These are phyloP conservation scores for Arthrobotrys entomopaga DNA, from an alignment of 2,329 filamentous ascomycete genomes.

Conservation along the genomic window DNA sequence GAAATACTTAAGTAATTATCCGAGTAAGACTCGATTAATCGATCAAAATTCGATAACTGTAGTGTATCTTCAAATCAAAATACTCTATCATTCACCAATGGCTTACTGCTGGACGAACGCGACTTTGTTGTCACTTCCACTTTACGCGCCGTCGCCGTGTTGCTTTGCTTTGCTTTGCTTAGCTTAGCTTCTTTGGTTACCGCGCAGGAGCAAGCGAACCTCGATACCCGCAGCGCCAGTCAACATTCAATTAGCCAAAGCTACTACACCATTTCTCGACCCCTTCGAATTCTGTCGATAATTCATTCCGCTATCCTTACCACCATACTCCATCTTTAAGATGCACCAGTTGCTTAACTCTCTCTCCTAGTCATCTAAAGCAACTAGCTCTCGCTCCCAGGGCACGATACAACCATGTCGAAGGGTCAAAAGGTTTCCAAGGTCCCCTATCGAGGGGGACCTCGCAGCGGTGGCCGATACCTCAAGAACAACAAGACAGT, in stretches of 20 bases:
- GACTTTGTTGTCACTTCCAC: constrained; percentile 19
- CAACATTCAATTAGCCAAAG: constrained; percentile 9
- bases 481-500: constrained; percentile 70
- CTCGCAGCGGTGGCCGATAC: constrained; percentile 63
- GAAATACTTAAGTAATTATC: too few relatives aligned
- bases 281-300: not conserved
- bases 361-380: not conserved
- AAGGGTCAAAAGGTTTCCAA: constrained; percentile 42
- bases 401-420: constrained; percentile 26
- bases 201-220: too few relatives aligned
- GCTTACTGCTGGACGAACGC: too few relatives aligned
- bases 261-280: not conserved
- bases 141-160: constrained; percentile 62
- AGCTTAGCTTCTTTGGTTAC: not conserved
- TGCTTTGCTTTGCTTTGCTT: constrained; percentile 5
- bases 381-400: constrained; percentile 50
- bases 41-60: too few relatives aligned
- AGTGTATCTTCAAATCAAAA: too few relatives aligned
- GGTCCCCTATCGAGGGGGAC: constrained; percentile 71
- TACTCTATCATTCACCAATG: too few relatives aligned
- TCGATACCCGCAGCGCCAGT: too few relatives aligned
- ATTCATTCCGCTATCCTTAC: constrained; percentile 12
- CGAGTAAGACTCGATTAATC: too few relatives aligned
- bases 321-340: constrained; percentile 15
- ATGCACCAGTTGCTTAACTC: constrained; percentile 24